Base-by-base conservation (phyloP, 2,329 filamentous ascomycete genomes). In the Cordyceps javanica region DNA sequence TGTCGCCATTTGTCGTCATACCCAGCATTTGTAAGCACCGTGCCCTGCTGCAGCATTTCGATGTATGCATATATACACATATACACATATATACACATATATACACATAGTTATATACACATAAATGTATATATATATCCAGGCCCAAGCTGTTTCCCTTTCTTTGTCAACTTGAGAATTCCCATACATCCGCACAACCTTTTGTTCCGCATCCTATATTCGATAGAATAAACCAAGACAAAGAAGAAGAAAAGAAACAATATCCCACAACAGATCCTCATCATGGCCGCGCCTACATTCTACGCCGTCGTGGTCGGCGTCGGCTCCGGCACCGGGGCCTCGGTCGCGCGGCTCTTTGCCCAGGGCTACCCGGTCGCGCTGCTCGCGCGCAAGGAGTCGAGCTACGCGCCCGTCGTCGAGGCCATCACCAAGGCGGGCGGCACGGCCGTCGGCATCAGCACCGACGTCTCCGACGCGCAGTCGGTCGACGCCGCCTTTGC, bases 251-350 rank as follows among this genome's bases (percentile, higher is more conserved):
- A n/a, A n/a, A n/a, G n/a, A n/a, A n/a, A n/a, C n/a, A n/a, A n/a
- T n/a, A n/a, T n/a, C n/a, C n/a, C n/a, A 19, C 5, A n/a, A 13
- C 8, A 26, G 19, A 7, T 3, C 11, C 21, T 21, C 44, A 65
- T 64, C 62, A 63, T 67, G 51, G 64, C 75, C 14, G 30, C 30
- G 19, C 36, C 54, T 49, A 79, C 78, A 63, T 79, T 88, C 65
- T 88, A 86, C 69, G 83, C 87, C 52, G 75, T 91, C 60, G 73
- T 91, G 59, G 86, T 87, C 11, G 89, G 88, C 57, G 87, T 85
- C 42, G 89, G 89, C n/a, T 75, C 86, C 6, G 88, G 89, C 59
- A 91, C 83, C 46, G 76, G 76, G 75, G 66, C 46, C 46, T 58
- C 79, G 2, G 69, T 75, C 7, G 85, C 85, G 21, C 72, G 81